These are phyloP conservation scores for Strobilomyces confusus DNA, from an alignment of 768 basidiomycete genomes.

Conservation along the genomic window DNA sequence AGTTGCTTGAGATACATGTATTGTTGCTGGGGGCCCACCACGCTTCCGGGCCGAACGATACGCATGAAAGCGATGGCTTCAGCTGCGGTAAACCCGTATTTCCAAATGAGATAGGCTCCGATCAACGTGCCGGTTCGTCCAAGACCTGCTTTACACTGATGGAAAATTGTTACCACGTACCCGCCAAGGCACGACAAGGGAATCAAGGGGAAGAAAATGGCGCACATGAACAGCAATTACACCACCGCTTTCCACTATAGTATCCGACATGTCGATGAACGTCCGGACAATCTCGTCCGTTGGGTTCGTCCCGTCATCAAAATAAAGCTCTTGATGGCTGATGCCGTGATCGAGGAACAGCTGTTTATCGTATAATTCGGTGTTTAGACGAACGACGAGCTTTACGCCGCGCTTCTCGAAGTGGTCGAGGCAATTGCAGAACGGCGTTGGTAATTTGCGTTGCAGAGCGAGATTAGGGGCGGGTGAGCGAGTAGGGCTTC, in stretches of 20 bases:
- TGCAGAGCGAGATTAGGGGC: constrained; percentile 57
- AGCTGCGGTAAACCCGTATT: constrained; percentile 93
- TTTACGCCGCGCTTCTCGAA: constrained; percentile 86
- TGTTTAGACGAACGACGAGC: constrained; percentile 91
- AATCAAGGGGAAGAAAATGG: constrained; percentile 17
- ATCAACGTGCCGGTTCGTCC: constrained; percentile 96
- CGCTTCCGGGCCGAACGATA: constrained; percentile 90
- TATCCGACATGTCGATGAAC: constrained; percentile 85
- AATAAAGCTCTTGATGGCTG: constrained; percentile 89
- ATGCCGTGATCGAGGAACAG: constrained; percentile 83
- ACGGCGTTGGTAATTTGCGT: constrained; percentile 73
- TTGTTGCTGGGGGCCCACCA: constrained; percentile 91
- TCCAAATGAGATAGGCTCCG: constrained; percentile 98
- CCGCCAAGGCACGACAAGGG: constrained; percentile 10
- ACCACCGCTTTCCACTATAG: constrained; percentile 70
- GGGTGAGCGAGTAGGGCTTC: constrained; percentile 22
- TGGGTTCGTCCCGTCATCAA: constrained; percentile 97
- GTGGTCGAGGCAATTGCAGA: constrained; percentile 88
- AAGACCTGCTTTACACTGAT: constrained; percentile 91
- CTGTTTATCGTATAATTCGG: constrained; percentile 80
- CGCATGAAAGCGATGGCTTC: constrained; percentile 99
- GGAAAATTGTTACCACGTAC: constrained; percentile 19
- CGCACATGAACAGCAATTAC: constrained; percentile 86
- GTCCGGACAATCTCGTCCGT: constrained; percentile 90
- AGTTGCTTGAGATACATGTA: constrained; percentile 94